A percentile compares a stretch with the other conserved stretches of the same genome.
phyloP scores from a whole-genome alignment of 257 asterid genomes.

The Gardenia jasminoides region DNA sequence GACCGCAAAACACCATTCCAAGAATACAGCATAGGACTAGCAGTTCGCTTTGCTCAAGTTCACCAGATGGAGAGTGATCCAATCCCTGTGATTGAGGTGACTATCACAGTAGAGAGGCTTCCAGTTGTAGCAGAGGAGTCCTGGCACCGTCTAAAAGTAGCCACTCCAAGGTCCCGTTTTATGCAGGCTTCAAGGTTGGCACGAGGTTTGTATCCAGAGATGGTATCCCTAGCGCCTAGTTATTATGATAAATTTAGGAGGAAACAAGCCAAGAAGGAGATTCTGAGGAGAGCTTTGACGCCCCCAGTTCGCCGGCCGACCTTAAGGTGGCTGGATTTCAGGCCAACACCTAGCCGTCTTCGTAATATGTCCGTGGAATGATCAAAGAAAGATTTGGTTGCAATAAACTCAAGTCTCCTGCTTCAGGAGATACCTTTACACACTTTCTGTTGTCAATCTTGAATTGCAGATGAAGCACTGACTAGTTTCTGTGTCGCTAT shows the following conservation, averaged over 20 bases:
- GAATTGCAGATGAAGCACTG: neutral
- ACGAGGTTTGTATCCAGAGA: slow-evolving; percentile 5
- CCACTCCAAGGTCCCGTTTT: slow-evolving; percentile 2
- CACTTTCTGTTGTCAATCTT: neutral
- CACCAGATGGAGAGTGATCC: neutral
- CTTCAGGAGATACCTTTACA: neutral
- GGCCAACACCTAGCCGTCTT: slow-evolving; percentile 66
- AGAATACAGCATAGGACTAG: too few species aligned
- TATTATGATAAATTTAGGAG: slow-evolving; percentile 16
- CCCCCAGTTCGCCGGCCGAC: slow-evolving; percentile 51
- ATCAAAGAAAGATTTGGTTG: neutral
- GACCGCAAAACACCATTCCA: neutral
- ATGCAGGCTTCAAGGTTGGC: slow-evolving; percentile 1
- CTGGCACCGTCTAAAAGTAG: neutral
- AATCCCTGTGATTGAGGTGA: neutral
- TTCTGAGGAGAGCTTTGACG: slow-evolving; percentile 54
- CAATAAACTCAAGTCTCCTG: neutral
- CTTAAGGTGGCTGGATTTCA: slow-evolving; percentile 62
- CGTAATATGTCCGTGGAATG: slow-evolving; percentile 37
- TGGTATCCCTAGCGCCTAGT: neutral
- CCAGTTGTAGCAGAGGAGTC: neutral
- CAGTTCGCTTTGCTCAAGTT: neutral
- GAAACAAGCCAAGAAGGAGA: slow-evolving; percentile 51
- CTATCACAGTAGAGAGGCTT: neutral
- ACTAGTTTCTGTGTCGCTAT: neutral